phyloP scores from a whole-genome alignment of 805 yeast species.

The Saccharomycopsis sp. region DNA sequence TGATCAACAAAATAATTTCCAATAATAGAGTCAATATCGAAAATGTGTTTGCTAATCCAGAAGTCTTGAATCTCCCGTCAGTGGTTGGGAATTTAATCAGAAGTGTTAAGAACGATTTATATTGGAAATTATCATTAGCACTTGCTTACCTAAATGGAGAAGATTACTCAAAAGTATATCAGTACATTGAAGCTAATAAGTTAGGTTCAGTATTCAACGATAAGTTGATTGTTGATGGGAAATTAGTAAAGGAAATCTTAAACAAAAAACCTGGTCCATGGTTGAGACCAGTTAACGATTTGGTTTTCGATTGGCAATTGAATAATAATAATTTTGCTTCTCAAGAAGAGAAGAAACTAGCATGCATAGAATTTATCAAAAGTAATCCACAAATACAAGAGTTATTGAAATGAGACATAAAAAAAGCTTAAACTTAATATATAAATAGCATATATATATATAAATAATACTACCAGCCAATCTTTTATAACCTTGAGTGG shows the following conservation, averaged over 20 bases:
- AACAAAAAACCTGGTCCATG: conserved; percentile 78
- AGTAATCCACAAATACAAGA: neutral
- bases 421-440: too few relatives aligned
- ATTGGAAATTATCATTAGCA: conserved; percentile 18
- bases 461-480: neutral
- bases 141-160: conserved; percentile 16
- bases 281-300: conserved; percentile 54
- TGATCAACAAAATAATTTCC: conserved; percentile 13
- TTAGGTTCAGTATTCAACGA: conserved; percentile 40
- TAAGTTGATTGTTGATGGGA: conserved; percentile 74
- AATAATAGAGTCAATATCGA: conserved; percentile 4
- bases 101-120: conserved; percentile 5
- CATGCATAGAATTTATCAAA: conserved; percentile 41
- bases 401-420: neutral
- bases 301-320: conserved; percentile 67
- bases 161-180: conserved; percentile 21
- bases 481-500: conserved; percentile 18
- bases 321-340: conserved; percentile 35
- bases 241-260: conserved; percentile 46
- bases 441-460: neutral
- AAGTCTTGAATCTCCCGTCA: conserved; percentile 8
- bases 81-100: conserved; percentile 13
- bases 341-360: conserved; percentile 47
- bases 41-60: neutral
- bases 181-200: conserved; percentile 28